Base-by-base conservation (phyloP, 805 yeast species). In the Dipodascus geniculatus region DNA sequence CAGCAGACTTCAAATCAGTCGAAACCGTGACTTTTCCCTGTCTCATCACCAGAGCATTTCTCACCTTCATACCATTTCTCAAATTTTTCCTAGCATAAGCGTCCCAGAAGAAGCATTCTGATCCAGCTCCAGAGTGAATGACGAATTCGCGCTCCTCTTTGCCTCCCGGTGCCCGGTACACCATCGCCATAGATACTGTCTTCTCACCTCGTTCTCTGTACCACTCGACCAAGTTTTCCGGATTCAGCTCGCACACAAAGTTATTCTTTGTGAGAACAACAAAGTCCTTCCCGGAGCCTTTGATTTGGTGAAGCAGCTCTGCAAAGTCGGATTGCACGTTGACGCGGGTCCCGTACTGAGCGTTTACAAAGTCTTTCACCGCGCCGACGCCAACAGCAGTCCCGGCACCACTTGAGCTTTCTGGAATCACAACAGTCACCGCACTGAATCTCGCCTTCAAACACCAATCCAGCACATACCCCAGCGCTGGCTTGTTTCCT, bases 381-480 rank as follows among this genome's bases (percentile, higher is more conserved):
- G 19, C 33, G 74, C 63, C 51, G 59, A 59, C 51, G 59, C 56
- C 44, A 50, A 55, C 22, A 23, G 67, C 66, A 22, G 69, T 66
- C 19, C 87, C 75, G 20, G 68, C 75, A 1, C 71, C 75, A 42
- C 69, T 65, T 31, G 79, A 75, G 2, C 72, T 76, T 9, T 68
- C 64, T 52, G 77, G 80, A 8, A 79, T 73, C 4, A 86, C 83
- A 19, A 90, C 74, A 20, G 85, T 80, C 49, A 86, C 77, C 49
- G 78, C 58, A 33, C 55, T 48, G 68, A 90, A 90, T 55, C 82
- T 82, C 1, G 95, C 96, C 64, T 77, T 75, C 63, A 82, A 89
- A 73, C 98, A 90, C 98, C 98, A 93, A 60, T 85, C 90, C 35
- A 93, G 73, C 1, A 85, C 95, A 64, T 87, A 85, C 62, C 83